phyloP scores from a whole-genome alignment of 2,329 filamentous ascomycete genomes.

The Pestalotiopsis sp. region DNA sequence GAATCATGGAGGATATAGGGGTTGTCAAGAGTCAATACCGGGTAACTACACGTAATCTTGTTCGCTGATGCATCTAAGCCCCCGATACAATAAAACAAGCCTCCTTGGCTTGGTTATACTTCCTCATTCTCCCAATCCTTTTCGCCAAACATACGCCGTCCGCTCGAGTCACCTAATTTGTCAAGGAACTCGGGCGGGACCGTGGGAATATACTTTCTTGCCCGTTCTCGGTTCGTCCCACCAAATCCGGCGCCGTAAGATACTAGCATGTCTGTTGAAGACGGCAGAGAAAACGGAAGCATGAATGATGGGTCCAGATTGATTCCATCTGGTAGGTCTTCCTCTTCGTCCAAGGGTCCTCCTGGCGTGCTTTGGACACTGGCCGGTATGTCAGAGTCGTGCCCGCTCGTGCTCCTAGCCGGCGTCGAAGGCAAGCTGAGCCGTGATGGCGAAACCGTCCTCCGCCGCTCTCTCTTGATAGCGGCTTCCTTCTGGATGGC shows the following conservation, averaged over 20 bases:
- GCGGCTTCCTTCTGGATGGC: conserved; percentile 77
- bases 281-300: conserved; percentile 92
- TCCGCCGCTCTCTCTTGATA: conserved; percentile 58
- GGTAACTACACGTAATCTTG: neutral
- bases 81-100: neutral
- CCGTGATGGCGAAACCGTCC: conserved; percentile 40
- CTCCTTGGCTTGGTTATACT: conserved; percentile 37
- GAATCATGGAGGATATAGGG: neutral
- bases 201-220: conserved; percentile 93
- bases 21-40: neutral
- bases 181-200: conserved; percentile 91
- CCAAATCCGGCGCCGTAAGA: conserved; percentile 95
- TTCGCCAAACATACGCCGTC: conserved; percentile 61
- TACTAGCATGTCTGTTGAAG: conserved; percentile 95
- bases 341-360: conserved; percentile 60
- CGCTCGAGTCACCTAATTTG: conserved; percentile 72
- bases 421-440: conserved; percentile 36
- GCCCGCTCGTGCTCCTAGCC: conserved; percentile 40
- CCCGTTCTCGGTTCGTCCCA: conserved; percentile 86
- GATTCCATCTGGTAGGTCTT: conserved; percentile 72
- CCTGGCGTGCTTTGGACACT: conserved; percentile 44
- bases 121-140: conserved; percentile 71
- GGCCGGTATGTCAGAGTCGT: conserved; percentile 44
- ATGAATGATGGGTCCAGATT: conserved; percentile 89
- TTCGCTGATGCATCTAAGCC: neutral